Base-by-base conservation (phyloP, 805 yeast genomes). In the Metschnikowia cubensis region DNA sequence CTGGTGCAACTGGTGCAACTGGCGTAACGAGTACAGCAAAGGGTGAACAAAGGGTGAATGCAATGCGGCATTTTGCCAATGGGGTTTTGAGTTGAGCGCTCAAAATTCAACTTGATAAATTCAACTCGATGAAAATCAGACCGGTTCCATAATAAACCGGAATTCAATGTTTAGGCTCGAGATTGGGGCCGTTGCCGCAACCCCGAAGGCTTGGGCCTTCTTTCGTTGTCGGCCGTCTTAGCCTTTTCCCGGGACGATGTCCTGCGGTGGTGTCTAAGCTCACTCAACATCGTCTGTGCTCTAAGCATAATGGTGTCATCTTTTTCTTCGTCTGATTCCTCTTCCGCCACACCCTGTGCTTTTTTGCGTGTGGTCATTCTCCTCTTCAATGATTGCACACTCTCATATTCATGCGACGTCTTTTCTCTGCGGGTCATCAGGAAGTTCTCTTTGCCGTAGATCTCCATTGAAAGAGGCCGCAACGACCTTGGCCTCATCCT, bases 261-360 rank as follows among this genome's bases (percentile, higher is more conserved):
- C 22, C 31, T 20, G 45, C 45, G 45, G 34, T 53, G 36, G 34
- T 53, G 36, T 32, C 75, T 46, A 35, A 73, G 60, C 47, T 68
- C 68, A 38, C 62, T 64, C 39, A 73, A 63, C 76, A 73, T 71
- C 1, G 68, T 65, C 51, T 70, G 75, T 0, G 77, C 75, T 46
- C 78, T 54, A 17, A 69, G 57, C 65, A 71, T 61, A 1, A 67
- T 51, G n/a, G 42, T 47, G 17, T 57, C 60, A 21, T 42, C 38
- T 25, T 50, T 50, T 25, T 52, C 58, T 10, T 21, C 47, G 4
- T 35, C 51, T 17, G 20, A 13, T 21, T 22, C 34, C 5, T 33
- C 45, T n/a, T n/a, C 43, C 5, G 25, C 50, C 40, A 60, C 58
- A 49, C 71, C 74, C 3, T 57, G 50, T 40, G 33, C 25, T 34